These are phyloP conservation scores for Vitis vinifera DNA, from an alignment of 164 flowering plant genomes.

Conservation along the genomic window ASM3070453v1 NC_081810.1:8907501-8908000, in stretches of 20 bases:
- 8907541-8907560: conserved; percentile 23
- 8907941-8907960: too few relatives aligned
- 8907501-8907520: neutral
- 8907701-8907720: conserved; percentile 8
- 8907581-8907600: conserved; percentile 5
- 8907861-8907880: neutral
- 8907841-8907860: neutral
- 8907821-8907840: conserved; percentile 16
- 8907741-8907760: conserved; percentile 28
- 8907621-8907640: neutral
- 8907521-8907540: conserved; percentile 56
- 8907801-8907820: conserved; percentile 20
- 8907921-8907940: too few relatives aligned
- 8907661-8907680: conserved; percentile 4
- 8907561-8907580: too few relatives aligned
- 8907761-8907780: conserved; percentile 42
- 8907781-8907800: too few relatives aligned
- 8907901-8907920: too few relatives aligned
- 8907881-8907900: too few relatives aligned
- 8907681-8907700: conserved; percentile 8
- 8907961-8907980: too few relatives aligned
- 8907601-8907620: conserved; percentile 13
- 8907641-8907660: conserved; percentile 5
- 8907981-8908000: too few relatives aligned
- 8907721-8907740: conserved; percentile 21